Conservation (phyloP, 2,329 filamentous ascomycete genomes). For the Fusarium humuli region DNA sequence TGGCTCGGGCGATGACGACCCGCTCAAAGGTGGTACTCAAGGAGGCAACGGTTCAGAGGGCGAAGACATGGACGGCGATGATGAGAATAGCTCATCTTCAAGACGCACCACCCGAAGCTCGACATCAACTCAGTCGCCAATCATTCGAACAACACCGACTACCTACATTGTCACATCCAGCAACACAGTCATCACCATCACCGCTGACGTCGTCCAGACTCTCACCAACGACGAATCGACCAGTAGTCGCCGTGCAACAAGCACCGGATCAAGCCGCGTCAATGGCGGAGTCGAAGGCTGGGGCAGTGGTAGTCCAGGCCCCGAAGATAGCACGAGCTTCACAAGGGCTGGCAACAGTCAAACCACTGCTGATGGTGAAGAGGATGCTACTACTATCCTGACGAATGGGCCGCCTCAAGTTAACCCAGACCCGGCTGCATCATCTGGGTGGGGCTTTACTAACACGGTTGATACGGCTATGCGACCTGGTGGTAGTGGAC, state of each 20-base stretch:
- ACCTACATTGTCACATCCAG: conserved; percentile 13
- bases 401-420: neutral
- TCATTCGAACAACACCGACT: neutral
- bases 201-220: neutral
- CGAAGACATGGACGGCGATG: neutral
- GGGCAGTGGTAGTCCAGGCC: neutral
- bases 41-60: neutral
- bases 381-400: neutral
- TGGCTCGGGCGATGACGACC: neutral
- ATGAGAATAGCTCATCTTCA: neutral
- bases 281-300: neutral
- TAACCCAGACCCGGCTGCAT: neutral
- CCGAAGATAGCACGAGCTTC: neutral
- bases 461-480: neutral
- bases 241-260: neutral
- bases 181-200: neutral
- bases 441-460: neutral
- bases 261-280: neutral
- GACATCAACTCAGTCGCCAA: no score
- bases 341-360: neutral
- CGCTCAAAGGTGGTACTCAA: neutral
- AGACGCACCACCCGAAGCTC: neutral
- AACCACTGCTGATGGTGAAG: rapidly evolving
- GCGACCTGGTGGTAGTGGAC: neutral
- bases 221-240: neutral